These are phyloP conservation scores for Pseudomassariella vexata DNA, from an alignment of 2,329 filamentous ascomycete species.

Conservation along the genomic window DNA sequence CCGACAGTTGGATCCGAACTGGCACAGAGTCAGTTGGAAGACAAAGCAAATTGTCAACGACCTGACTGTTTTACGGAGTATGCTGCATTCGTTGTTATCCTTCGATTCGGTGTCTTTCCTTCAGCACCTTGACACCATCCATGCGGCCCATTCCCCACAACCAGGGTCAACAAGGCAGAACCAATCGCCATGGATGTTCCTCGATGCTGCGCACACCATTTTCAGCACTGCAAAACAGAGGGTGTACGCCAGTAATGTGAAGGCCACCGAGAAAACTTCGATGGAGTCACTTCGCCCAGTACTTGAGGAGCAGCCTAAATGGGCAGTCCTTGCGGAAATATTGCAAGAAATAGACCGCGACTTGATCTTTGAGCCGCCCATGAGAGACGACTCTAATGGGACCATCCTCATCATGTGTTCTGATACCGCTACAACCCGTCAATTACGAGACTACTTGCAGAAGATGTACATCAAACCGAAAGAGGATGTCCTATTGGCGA, in stretches of 20 bases:
- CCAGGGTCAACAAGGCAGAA: slow-evolving; percentile 82
- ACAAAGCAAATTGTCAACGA: slow-evolving; percentile 93
- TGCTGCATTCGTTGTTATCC: slow-evolving; percentile 76
- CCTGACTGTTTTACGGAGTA: slow-evolving; percentile 72
- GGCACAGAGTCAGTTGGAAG: slow-evolving; percentile 93
- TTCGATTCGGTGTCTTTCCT: slow-evolving; percentile 90
- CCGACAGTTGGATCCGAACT: slow-evolving; percentile 88
- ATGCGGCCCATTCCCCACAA: slow-evolving; percentile 82
- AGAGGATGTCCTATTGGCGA: slow-evolving; percentile 29
- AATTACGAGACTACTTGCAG: slow-evolving; percentile 85
- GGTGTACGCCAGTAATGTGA: slow-evolving; percentile 71
- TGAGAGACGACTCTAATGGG: slow-evolving; percentile 81
- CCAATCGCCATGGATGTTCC: slow-evolving; percentile 91
- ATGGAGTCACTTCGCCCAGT: slow-evolving; percentile 68
- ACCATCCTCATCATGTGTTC: slow-evolving; percentile 94
- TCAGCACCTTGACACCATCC: slow-evolving; percentile 88
- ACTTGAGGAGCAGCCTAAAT: slow-evolving; percentile 92
- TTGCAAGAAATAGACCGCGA: slow-evolving; percentile 91
- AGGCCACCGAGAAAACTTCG: slow-evolving; percentile 39
- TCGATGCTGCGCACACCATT: slow-evolving; percentile 90
- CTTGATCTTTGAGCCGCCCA: slow-evolving; percentile 72
- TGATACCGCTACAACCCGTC: slow-evolving; percentile 77
- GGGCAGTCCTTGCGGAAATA: slow-evolving; percentile 82
- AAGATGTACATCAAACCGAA: slow-evolving; percentile 73
- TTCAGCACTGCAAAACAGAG: slow-evolving; percentile 85